Percentiles rank a stretch among this genome's conserved stretches.
phyloP scores from a whole-genome alignment of 140 eudicot species.

The Flaveria floridana region DNA sequence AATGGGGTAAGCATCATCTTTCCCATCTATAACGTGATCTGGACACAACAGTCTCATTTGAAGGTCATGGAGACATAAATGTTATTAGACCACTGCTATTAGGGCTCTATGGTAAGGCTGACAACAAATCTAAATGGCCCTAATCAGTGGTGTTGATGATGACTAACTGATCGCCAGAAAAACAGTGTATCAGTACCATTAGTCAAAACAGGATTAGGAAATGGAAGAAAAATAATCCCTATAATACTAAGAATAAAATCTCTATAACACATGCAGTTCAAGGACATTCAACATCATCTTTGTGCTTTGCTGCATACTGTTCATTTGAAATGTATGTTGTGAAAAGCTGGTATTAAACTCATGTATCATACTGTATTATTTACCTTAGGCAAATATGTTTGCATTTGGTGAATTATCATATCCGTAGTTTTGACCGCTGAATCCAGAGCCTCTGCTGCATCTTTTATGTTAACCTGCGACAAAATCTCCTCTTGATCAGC shows the following conservation, averaged over 20 bases:
- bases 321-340: background rate
- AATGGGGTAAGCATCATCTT: background rate
- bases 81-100: background rate
- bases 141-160: background rate
- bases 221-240: background rate
- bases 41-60: constrained; percentile 12
- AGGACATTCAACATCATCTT: constrained; percentile 10
- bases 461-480: constrained; percentile 55
- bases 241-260: too few species aligned
- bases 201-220: background rate
- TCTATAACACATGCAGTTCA: background rate
- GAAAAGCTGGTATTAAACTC: background rate
- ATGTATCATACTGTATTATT: background rate
- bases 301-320: background rate
- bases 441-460: constrained; percentile 52
- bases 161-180: background rate
- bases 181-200: background rate
- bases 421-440: constrained; percentile 56
- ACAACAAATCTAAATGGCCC: constrained; percentile 9
- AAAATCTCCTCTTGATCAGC: constrained; percentile 11
- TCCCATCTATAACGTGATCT: background rate
- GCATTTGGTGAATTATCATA: constrained; percentile 43
- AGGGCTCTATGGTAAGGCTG: background rate
- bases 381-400: constrained; percentile 61
- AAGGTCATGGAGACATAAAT: constrained; percentile 8